Conservation (phyloP, 306 rosid species). For the Castanea mollissima region DNA sequence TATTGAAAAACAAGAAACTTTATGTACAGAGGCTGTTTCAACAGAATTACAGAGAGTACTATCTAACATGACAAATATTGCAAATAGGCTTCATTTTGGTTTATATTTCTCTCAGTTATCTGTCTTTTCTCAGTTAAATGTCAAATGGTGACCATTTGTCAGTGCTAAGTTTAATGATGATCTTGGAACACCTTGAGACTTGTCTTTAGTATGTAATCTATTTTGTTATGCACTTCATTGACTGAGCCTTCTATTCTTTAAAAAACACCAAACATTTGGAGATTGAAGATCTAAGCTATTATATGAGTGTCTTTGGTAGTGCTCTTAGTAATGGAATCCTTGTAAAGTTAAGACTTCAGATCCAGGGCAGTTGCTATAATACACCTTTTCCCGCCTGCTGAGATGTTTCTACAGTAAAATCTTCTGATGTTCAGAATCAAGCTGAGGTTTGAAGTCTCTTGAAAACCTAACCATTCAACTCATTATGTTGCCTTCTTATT, state of each 20-base stretch:
- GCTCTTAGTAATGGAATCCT: neutral
- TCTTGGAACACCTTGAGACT: neutral
- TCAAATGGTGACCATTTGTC: neutral
- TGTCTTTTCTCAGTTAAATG: neutral
- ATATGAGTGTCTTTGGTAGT: neutral
- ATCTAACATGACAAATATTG: neutral
- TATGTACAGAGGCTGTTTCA: too few relatives aligned
- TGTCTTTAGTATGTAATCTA: neutral
- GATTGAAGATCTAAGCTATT: neutral
- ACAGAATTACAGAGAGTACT: too few relatives aligned
- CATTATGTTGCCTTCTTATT: neutral
- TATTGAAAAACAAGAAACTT: too few relatives aligned
- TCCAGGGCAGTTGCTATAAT: neutral
- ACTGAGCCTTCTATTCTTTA: neutral
- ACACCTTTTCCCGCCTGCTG: neutral
- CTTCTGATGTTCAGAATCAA: neutral
- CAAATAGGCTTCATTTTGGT: neutral
- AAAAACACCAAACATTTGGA: neutral
- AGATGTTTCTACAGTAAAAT: neutral
- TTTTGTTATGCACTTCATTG: neutral
- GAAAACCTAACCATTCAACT: neutral
- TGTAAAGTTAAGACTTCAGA: neutral
- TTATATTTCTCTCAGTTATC: neutral
- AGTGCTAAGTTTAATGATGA: neutral
- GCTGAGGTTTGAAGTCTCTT: neutral